These are phyloP conservation scores for Moesziomyces antarcticus DNA, from an alignment of 1,284 basidiomycete species.

Conservation along the genomic window DNA sequence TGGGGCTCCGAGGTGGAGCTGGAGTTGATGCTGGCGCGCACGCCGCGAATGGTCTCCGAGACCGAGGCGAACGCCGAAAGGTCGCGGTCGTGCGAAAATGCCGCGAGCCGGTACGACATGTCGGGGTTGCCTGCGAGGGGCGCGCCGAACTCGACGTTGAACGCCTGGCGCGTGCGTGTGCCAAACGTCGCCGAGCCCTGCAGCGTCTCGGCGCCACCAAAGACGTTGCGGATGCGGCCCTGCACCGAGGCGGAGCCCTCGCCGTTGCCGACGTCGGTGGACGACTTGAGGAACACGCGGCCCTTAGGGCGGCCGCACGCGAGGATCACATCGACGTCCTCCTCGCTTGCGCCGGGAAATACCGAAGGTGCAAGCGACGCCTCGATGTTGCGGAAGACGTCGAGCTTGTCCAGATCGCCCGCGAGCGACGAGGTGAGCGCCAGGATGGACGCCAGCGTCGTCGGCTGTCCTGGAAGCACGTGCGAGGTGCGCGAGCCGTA, in stretches of 20 bases:
- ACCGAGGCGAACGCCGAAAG: conserved; percentile 78
- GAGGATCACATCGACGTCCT: conserved; percentile 88
- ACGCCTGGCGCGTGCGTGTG: conserved; percentile 86
- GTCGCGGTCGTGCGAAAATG: conserved; percentile 78
- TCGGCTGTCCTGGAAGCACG: conserved; percentile 55
- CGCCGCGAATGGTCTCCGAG: conserved; percentile 76
- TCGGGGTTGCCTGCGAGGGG: conserved; percentile 71
- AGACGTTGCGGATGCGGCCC: conserved; percentile 74
- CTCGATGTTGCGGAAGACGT: conserved; percentile 79
- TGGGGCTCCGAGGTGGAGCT: conserved; percentile 31
- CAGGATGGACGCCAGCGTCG: conserved; percentile 68
- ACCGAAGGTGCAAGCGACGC: conserved; percentile 77
- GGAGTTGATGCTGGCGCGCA: conserved; percentile 77
- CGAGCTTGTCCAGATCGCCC: conserved; percentile 78
- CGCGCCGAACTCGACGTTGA: conserved; percentile 68
- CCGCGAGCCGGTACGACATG: conserved; percentile 74
- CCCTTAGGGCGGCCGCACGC: conserved; percentile 78
- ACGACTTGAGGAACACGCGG: conserved; percentile 82
- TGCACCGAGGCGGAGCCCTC: conserved; percentile 76
- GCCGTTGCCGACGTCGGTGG: conserved; percentile 92
- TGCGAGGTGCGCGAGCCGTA: conserved; percentile 64
- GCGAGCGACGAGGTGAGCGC: conserved; percentile 77
- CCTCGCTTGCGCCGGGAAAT: conserved; percentile 73
- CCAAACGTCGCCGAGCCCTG: conserved; percentile 86
- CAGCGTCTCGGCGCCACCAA: conserved; percentile 90